Base-by-base conservation (phyloP, 345 rosid genomes). In the Aquilaria malaccensis region DNA sequence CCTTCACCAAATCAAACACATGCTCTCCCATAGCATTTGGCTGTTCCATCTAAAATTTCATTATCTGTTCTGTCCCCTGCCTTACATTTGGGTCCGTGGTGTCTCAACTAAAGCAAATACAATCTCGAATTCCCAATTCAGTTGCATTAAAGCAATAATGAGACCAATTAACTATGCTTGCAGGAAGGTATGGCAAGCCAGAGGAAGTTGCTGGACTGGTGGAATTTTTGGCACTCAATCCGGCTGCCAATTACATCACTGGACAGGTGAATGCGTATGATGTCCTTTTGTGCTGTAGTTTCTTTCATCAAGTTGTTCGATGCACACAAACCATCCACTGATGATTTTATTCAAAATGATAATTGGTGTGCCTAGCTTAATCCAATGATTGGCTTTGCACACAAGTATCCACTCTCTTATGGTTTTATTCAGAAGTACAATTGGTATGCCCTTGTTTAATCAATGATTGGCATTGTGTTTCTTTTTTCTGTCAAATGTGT, bases 141-240 rank as follows among this genome's bases (percentile, higher is more conserved):
- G 43, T 37, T 37, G 5, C 43, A 37, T 37, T 52, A 52, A n/a
- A 2, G 22, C 22, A 22, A 29, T 11, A 53, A 22, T 29, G 13
- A 53, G 11, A 52, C 4, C 7, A 30, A 6, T 55, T 52, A 63
- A 10, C 53, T 54, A 15, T 70, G 30, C 47, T 55, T 73, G 51
- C 87, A 95, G 99, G 96, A 61, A 80, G 99, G 63, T 95, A 88
- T 67, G 99, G 99, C 57, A 95, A 80, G 76, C 93, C 99, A 1
- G 96, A 91, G 79, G 99, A 90, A 78, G 99, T 95, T 67, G 97
- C 97, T 9, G 97, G 97, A 72, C 79, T 91, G 74, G 99, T 90
- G 69, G 97, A 94, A 77, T 94, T 90, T 76, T 80, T 90, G 79
- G 97, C 97, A 67, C 79, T 88, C 29, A 85, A 77, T 68, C 97